Base-by-base conservation (phyloP, 495 filamentous ascomycete species). In the Pyrenula aspistea region DNA sequence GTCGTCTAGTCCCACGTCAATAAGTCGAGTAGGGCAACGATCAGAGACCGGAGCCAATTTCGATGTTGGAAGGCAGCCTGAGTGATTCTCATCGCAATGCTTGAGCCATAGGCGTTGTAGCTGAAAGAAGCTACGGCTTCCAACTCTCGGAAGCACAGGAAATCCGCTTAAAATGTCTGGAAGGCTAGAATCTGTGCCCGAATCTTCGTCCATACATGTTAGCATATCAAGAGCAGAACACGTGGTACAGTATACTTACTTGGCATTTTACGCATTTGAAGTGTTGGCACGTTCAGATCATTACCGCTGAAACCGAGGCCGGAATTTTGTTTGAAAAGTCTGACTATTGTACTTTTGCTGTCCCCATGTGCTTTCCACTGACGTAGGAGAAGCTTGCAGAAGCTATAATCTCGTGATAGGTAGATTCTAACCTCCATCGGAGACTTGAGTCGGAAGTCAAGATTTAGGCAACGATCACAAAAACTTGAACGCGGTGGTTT, bases 21-120 rank as follows among this genome's bases (percentile, higher is more conserved):
- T 52, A 23, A 69, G 63, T 20, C 67, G 55, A 2, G 65, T 69
- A 12, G 65, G 65, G 19, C 63, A 47, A 24, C 51, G 24, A 10
- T 42, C 21, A 0, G 24, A 4, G 2, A 53, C 10, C 2, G 12
- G 24, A 11, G 53, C 24, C 24, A 58, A 19, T 23, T 42, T 12
- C 24, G 62, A 61, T 12, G 12, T 55, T 24, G 42, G 12, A 49
- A 60, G 55, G 48, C 63, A 65, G 47, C 54, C 55, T 49, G 22
- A 31, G 8, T 63, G 57, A 59, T 61, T 63, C 53, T 60, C 55
- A 53, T 20, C 2, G 2, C 58, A 24, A 11, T 55, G 2, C 10
- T 56, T 59, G 21, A 61, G 51, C 23, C 55, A 20, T 1, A 23
- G 25, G 22, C 19, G 50, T 52, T 21, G 22, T 4, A 24, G 50